Evolutionary conservation across 129 eudicot genomes (phyloP).

Genomic region (Pittosporum tobira): DNA sequence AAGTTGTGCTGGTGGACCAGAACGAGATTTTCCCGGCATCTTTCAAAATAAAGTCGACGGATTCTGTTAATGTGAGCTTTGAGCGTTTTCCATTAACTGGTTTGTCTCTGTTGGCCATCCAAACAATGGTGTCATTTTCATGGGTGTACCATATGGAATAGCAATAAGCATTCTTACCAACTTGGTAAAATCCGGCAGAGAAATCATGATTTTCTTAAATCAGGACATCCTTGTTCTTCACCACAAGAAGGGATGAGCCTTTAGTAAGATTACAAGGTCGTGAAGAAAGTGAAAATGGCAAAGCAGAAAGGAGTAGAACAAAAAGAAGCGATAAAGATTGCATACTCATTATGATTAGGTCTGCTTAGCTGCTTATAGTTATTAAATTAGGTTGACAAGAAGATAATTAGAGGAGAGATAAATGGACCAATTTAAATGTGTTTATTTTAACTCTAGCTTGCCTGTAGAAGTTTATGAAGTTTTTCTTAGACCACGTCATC

Average conservation of each 20-base stretch:
- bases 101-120: slow-evolving; percentile 52
- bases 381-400: no score
- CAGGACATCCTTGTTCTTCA: slow-evolving; percentile 16
- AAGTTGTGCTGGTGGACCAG: slow-evolving; percentile 31
- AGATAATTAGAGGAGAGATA: no score
- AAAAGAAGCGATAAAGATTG: neutral
- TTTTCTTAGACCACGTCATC: no score
- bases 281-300: slow-evolving; percentile 12
- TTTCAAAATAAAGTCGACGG: slow-evolving; percentile 35
- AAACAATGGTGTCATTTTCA: slow-evolving; percentile 24
- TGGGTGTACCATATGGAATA: slow-evolving; percentile 41
- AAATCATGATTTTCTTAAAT: slow-evolving; percentile 29
- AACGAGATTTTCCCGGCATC: slow-evolving; percentile 24
- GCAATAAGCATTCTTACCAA: slow-evolving; percentile 35
- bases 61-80: slow-evolving; percentile 12
- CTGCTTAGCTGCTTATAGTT: no score
- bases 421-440: no score
- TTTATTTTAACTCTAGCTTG: no score
- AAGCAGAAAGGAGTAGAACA: neutral
- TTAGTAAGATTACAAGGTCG: slow-evolving; percentile 6
- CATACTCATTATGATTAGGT: no score
- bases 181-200: slow-evolving; percentile 37
- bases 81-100: slow-evolving; percentile 46
- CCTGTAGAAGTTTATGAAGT: no score
- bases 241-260: slow-evolving; percentile 30